phyloP scores from a whole-genome alignment of 2,329 filamentous ascomycete genomes.

The Xylariaceae sp. region DNA sequence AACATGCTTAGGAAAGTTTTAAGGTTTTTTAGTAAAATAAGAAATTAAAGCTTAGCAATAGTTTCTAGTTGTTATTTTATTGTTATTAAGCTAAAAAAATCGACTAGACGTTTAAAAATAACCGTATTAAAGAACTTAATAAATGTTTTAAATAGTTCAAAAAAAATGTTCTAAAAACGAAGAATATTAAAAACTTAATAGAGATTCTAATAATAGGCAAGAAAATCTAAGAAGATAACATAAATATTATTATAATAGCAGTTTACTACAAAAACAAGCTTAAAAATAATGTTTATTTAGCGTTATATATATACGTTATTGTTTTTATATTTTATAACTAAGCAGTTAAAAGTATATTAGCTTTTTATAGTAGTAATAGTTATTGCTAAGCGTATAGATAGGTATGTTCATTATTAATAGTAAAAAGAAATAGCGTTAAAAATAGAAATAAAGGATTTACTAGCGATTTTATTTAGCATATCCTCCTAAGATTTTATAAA shows the following conservation, averaged over 20 bases:
- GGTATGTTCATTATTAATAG: constrained; percentile 4
- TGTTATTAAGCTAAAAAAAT: not conserved
- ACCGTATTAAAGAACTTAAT: constrained; percentile 12
- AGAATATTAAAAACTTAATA: not conserved
- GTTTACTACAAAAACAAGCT: not conserved
- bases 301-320: constrained; percentile 4
- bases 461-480: not conserved
- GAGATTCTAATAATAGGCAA: not conserved
- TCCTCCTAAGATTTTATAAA: constrained; percentile 3
- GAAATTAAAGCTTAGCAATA: not conserved
- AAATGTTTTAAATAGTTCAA: constrained; percentile 5
- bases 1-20: constrained; percentile 7
- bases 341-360: constrained; percentile 1
- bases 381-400: not conserved
- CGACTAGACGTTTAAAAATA: not conserved
- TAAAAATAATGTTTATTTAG: constrained; percentile 4
- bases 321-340: constrained; percentile 18
- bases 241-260: constrained; percentile 17
- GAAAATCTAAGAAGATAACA: not conserved
- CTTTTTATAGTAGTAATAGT: not conserved
- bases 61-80: constrained; percentile 4
- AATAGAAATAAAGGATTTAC: not conserved
- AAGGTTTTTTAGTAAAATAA: constrained; percentile 1
- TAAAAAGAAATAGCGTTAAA: constrained; percentile 7
- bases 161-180: not conserved